Evolutionary conservation across 1,284 basidiomycete species (phyloP), one percentile per base, ranked within the genome.

Genomic region (Wolfiporia cocos): DNA sequence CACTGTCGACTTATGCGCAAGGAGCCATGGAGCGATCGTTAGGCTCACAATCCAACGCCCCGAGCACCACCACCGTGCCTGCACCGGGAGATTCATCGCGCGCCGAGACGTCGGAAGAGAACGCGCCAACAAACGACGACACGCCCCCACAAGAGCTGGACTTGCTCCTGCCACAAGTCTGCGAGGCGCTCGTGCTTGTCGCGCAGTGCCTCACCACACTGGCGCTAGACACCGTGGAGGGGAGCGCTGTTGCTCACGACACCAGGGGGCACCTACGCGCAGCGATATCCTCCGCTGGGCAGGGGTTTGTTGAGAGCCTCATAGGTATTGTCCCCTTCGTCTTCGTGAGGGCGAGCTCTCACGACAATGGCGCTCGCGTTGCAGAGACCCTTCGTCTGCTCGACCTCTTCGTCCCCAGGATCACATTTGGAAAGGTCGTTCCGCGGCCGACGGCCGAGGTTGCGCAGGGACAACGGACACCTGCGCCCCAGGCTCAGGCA

Each of bases 131-230:
- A n/a, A n/a, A n/a, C n/a, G n/a, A n/a, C n/a, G n/a, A n/a, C 32
- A 9, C 30, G 46, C 20, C 30, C 20, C 31, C 45, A 17, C 43
- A 63, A 39, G 67, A 73, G 48, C 58, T 86, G 28, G 82, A 88
- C 55, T 65, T 76, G 18, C 70, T 80, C 54, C 66, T 89, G 9
- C 83, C 85, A 1, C 83, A 81, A 62, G 78, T 82, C 18, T 86
- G 87, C 56, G 87, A 88, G 51, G 88, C 78, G 0, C 68, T 92
- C 41, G 81, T 92, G 10, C 71, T 94, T 10, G 73, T 84, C 33
- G 75, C 78, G 1, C 87, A 92, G 61, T 86, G 83, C 51, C 74
- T 92, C 43, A 70, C 78, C 42, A 78, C 78, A n/a, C 70, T 86
- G 39, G 68, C 74, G 26, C 62, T 92, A 34, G 69, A 70, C 33